Percentiles rank a stretch among this genome's conserved stretches.
These are phyloP conservation scores for Orbilia quercus DNA, from an alignment of 2,329 filamentous ascomycete genomes.

Conservation along the genomic window DNA sequence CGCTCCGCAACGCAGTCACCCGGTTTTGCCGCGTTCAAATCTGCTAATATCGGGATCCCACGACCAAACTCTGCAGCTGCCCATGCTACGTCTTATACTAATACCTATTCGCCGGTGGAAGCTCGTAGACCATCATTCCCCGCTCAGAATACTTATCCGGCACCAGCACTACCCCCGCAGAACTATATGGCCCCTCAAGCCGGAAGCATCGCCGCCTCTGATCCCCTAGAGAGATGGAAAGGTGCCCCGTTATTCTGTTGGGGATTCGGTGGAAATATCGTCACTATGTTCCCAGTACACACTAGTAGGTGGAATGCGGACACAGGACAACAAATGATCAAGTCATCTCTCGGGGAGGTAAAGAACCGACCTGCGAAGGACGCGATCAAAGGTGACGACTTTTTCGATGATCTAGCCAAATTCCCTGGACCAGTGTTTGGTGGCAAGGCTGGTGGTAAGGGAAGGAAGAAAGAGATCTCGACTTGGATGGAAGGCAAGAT, in stretches of 20 bases:
- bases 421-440: slow-evolving; percentile 83
- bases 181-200: slow-evolving; percentile 69
- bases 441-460: slow-evolving; percentile 73
- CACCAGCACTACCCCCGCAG: slow-evolving; percentile 64
- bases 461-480: slow-evolving; percentile 93
- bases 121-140: slow-evolving; percentile 51
- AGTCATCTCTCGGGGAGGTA: slow-evolving; percentile 83
- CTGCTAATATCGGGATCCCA: slow-evolving; percentile 63
- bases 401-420: slow-evolving; percentile 70
- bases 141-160: slow-evolving; percentile 25
- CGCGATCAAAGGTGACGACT: slow-evolving; percentile 76
- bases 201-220: slow-evolving; percentile 69
- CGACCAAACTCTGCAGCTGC: slow-evolving; percentile 69
- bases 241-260: slow-evolving; percentile 87
- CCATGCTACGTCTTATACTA: slow-evolving; percentile 61
- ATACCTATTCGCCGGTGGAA: slow-evolving; percentile 62
- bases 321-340: slow-evolving; percentile 66
- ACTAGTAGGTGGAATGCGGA: slow-evolving; percentile 58
- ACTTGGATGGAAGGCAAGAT: slow-evolving; percentile 84
- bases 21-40: slow-evolving; percentile 61
- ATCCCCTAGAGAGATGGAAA: slow-evolving; percentile 89
- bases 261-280: slow-evolving; percentile 83
- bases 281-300: slow-evolving; percentile 79
- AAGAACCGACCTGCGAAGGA: slow-evolving; percentile 81
- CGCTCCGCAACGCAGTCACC: slow-evolving; percentile 74